phyloP scores from a whole-genome alignment of 2,329 filamentous ascomycete species.

The Tolypocladium guangdongense region DNA sequence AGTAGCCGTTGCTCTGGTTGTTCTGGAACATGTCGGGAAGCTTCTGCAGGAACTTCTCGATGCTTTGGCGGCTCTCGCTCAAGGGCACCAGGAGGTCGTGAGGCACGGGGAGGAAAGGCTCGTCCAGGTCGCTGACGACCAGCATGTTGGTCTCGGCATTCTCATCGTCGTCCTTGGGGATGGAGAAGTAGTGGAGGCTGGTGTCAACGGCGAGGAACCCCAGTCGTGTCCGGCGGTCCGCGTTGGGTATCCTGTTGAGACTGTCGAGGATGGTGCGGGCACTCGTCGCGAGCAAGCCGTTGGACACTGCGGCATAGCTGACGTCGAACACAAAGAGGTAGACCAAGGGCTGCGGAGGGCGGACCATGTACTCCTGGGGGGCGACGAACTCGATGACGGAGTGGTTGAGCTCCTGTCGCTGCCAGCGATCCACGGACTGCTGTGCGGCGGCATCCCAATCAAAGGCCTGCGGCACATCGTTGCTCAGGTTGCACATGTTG shows the following conservation, averaged over 20 bases:
- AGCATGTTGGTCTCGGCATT: conserved; percentile 80
- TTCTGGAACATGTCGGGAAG: conserved; percentile 95
- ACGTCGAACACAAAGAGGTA: conserved; percentile 95
- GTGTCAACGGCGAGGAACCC: conserved; percentile 95
- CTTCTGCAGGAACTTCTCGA: conserved; percentile 83
- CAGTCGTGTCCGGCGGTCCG: conserved; percentile 80
- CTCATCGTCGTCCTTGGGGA: conserved; percentile 80
- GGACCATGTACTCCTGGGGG: conserved; percentile 98
- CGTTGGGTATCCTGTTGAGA: conserved; percentile 95
- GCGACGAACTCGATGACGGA: conserved; percentile 96
- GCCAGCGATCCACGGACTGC: conserved; percentile 85
- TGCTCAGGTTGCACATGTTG: conserved; percentile 99
- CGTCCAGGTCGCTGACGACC: conserved; percentile 88
- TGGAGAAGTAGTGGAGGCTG: conserved; percentile 89
- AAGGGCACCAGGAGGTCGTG: conserved; percentile 84
- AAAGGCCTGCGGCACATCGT: conserved; percentile 97
- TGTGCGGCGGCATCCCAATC: conserved; percentile 94
- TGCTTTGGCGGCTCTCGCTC: conserved; percentile 77
- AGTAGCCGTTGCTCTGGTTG: conserved; percentile 80
- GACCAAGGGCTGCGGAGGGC: conserved; percentile 87
- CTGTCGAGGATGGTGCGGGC: conserved; percentile 92
- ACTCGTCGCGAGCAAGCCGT: conserved; percentile 80
- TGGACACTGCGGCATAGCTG: conserved; percentile 81
- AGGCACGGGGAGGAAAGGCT: conserved; percentile 91
- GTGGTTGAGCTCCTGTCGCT: conserved; percentile 86